Evolutionary conservation across 1,139 yeast species (phyloP).

Genomic region (Candida sanyaensis): DNA sequence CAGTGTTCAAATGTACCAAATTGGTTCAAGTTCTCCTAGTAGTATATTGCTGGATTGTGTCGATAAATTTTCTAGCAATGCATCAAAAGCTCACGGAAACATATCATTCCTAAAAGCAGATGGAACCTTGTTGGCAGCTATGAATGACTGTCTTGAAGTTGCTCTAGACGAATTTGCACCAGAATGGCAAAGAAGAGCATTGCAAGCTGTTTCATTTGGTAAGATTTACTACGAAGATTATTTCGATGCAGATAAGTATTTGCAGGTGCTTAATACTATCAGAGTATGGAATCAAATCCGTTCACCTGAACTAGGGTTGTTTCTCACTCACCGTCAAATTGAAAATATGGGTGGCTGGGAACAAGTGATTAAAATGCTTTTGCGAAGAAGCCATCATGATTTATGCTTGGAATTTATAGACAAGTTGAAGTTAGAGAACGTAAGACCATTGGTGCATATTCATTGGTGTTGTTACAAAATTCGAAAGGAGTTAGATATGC

Average conservation of each 20-base stretch:
- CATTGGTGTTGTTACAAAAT: constrained; percentile 86
- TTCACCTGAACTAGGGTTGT: constrained; percentile 63
- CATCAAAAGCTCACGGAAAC: constrained; percentile 86
- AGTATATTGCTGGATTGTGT: constrained; percentile 83
- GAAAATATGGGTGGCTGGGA: constrained; percentile 54
- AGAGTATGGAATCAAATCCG: constrained; percentile 73
- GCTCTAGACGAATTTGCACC: constrained; percentile 78
- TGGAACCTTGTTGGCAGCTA: constrained; percentile 57
- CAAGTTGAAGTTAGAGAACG: constrained; percentile 44
- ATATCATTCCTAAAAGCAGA: constrained; percentile 58
- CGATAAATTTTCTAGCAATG: constrained; percentile 65
- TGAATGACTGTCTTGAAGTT: constrained; percentile 70
- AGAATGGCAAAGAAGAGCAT: constrained; percentile 74
- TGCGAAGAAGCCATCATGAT: constrained; percentile 61
- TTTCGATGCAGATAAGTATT: constrained; percentile 59
- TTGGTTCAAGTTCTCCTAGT: constrained; percentile 84
- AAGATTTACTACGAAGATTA: constrained; percentile 58
- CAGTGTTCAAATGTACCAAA: constrained; percentile 65
- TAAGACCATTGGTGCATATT: constrained; percentile 59
- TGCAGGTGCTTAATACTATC: constrained; percentile 58
- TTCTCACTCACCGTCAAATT: constrained; percentile 61
- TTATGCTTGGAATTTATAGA: constrained; percentile 65
- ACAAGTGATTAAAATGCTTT: constrained; percentile 56
- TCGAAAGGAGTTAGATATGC: constrained; percentile 49
- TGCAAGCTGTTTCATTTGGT: constrained; percentile 86